phyloP scores from a whole-genome alignment of 352 stramenopile genomes.

The Phytophthora lateralis region DNA sequence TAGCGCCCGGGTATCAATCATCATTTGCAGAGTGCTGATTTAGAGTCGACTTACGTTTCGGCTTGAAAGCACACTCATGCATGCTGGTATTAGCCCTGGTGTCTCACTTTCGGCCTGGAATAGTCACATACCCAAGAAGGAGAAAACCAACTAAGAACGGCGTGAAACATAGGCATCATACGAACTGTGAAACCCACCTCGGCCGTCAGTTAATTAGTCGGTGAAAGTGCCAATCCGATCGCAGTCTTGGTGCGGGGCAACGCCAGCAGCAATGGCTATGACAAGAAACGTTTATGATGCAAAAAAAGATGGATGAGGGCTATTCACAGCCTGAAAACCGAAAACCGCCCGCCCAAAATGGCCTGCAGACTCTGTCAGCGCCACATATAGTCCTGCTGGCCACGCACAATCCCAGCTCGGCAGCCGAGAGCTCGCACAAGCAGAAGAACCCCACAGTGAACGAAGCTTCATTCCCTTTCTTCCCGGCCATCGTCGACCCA shows the following conservation, averaged over 20 bases:
- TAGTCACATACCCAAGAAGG: not conserved
- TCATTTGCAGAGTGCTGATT: no score
- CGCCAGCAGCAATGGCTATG: not conserved
- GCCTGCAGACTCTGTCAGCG: not conserved
- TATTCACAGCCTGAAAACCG: conserved; percentile 1
- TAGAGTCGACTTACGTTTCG: no score
- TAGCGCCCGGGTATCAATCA: no score
- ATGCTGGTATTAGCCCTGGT: not conserved
- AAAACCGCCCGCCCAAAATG: conserved; percentile 28
- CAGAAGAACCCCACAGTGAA: conserved; percentile 1
- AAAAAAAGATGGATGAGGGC: not conserved
- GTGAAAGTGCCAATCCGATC: not conserved
- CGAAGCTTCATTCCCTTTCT: conserved; percentile 32
- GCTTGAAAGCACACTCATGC: no score
- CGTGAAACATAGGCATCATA: conserved; percentile 4
- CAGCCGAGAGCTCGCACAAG: not conserved
- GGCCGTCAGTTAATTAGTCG: conserved; percentile 16
- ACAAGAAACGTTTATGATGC: not conserved
- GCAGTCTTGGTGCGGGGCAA: not conserved
- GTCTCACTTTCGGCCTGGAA: conserved; percentile 1
- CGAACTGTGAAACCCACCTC: conserved; percentile 6
- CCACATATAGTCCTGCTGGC: conserved; percentile 10
- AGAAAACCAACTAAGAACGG: conserved; percentile 10
- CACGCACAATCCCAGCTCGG: not conserved
- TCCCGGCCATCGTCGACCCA: conserved; percentile 10